A percentile compares a stretch with the other conserved stretches of the same genome.
These are phyloP conservation scores for Striga asiatica DNA, from an alignment of 257 asterid species.

Conservation along the genomic window DNA sequence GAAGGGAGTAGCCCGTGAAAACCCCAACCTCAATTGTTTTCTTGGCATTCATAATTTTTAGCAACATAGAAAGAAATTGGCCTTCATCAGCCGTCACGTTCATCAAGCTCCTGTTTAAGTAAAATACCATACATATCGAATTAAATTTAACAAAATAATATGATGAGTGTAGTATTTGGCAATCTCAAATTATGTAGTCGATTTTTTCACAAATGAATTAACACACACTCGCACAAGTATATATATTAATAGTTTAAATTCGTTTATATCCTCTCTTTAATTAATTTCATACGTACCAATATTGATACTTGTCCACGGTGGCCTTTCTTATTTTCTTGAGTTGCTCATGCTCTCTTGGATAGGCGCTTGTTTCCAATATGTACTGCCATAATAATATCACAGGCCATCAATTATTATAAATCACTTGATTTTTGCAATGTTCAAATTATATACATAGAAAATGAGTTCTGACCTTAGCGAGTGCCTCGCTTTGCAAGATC, in stretches of 20 bases:
- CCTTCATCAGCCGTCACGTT: slow-evolving; percentile 58
- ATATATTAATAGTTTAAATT: too few species aligned
- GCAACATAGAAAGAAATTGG: slow-evolving; percentile 34
- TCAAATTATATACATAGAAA: neutral
- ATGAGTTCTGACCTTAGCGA: neutral
- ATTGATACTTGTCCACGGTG: slow-evolving; percentile 34
- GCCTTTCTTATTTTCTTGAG: slow-evolving; percentile 26
- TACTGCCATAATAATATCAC: slow-evolving; percentile 30
- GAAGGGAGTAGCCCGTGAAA: slow-evolving; percentile 56
- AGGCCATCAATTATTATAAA: too few species aligned
- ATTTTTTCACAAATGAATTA: too few species aligned
- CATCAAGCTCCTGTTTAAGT: slow-evolving; percentile 39
- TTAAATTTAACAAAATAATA: neutral
- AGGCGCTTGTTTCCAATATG: slow-evolving; percentile 38
- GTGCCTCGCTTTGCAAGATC: neutral
- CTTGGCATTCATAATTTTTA: slow-evolving; percentile 33
- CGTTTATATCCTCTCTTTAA: too few species aligned
- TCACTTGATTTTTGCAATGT: neutral
- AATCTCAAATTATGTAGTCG: too few species aligned
- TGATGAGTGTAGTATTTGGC: too few species aligned
- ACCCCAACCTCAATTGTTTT: slow-evolving; percentile 24
- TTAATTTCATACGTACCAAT: slow-evolving; percentile 20
- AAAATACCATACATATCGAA: neutral
- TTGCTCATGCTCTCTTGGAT: neutral
- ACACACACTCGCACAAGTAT: too few species aligned